Conservation (phyloP, 345 rosid species). For the Lepidium aucheri region DNA sequence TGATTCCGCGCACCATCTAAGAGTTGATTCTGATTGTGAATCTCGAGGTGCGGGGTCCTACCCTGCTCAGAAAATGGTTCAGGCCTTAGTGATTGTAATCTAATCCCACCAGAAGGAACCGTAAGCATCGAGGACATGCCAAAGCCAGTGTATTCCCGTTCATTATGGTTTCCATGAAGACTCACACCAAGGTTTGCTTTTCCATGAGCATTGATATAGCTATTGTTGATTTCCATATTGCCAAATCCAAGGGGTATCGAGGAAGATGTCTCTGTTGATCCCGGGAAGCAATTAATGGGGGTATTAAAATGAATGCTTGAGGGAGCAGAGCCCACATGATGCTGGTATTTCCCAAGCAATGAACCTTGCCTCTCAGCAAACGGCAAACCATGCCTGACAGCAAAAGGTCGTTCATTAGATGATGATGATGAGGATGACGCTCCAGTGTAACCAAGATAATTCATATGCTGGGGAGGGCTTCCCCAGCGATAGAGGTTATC, state of each 20-base stretch:
- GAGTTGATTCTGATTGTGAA: slow-evolving; percentile 38
- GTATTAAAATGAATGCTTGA: slow-evolving; percentile 57
- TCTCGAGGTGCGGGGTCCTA: slow-evolving; percentile 34
- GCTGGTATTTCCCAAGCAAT: slow-evolving; percentile 49
- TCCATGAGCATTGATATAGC: slow-evolving; percentile 40
- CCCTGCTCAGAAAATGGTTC: slow-evolving; percentile 51
- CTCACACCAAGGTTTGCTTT: slow-evolving; percentile 32
- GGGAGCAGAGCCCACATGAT: slow-evolving; percentile 95
- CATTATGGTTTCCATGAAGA: slow-evolving; percentile 36
- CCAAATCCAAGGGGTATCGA: slow-evolving; percentile 38
- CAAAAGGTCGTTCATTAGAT: slow-evolving; percentile 43
- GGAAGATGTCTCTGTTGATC: slow-evolving; percentile 53
- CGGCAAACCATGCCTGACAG: slow-evolving; percentile 46
- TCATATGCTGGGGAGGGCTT: slow-evolving; percentile 51
- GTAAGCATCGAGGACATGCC: slow-evolving; percentile 48
- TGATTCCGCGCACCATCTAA: slow-evolving; percentile 64
- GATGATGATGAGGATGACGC: slow-evolving; percentile 43
- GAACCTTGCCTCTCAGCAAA: slow-evolving; percentile 46
- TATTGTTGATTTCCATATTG: slow-evolving; percentile 41
- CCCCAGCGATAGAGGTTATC: slow-evolving; percentile 96
- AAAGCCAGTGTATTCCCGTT: slow-evolving; percentile 47
- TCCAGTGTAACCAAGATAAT: slow-evolving; percentile 51
- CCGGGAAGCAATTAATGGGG: slow-evolving; percentile 43
- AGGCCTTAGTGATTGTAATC: slow-evolving; percentile 32
- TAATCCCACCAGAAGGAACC: slow-evolving; percentile 38